These are phyloP conservation scores for Beauveria bassiana DNA, from an alignment of 2,329 filamentous ascomycete species.

Conservation along the genomic window DNA sequence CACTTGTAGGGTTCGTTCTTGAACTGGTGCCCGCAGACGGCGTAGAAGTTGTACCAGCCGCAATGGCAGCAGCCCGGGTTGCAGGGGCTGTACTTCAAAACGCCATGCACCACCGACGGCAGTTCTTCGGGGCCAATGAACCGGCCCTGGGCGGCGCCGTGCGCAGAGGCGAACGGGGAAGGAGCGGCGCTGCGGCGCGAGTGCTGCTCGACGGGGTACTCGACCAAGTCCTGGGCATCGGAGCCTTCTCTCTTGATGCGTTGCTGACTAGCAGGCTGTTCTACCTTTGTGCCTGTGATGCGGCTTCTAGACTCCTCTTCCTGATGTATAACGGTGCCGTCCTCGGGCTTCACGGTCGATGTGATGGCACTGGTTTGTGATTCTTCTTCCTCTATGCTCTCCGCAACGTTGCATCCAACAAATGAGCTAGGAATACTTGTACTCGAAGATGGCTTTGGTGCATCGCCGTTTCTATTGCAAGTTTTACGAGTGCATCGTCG, in stretches of 20 bases:
- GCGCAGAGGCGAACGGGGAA: background rate
- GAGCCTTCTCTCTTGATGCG: background rate
- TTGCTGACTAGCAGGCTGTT: background rate
- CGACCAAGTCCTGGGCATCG: background rate
- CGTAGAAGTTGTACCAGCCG: background rate
- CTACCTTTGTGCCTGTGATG: background rate
- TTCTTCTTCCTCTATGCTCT: background rate
- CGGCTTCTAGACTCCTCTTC: background rate
- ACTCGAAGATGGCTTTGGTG: no score
- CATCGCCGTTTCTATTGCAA: background rate
- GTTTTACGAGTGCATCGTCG: background rate
- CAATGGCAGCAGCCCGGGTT: background rate
- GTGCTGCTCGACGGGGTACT: background rate
- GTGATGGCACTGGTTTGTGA: background rate
- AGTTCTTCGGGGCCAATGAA: background rate
- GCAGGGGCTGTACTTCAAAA: background rate
- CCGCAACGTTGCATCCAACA: background rate
- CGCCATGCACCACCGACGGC: background rate
- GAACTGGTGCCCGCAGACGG: background rate
- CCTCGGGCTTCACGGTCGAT: background rate
- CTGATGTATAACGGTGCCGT: background rate
- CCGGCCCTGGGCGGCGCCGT: background rate
- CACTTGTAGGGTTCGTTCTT: background rate
- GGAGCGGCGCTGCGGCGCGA: slow-evolving; percentile 3
- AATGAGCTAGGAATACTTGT: background rate